These are phyloP conservation scores for Thalassiosira livingstoniorum DNA, from an alignment of 352 stramenopile species.

Conservation along the genomic window DNA sequence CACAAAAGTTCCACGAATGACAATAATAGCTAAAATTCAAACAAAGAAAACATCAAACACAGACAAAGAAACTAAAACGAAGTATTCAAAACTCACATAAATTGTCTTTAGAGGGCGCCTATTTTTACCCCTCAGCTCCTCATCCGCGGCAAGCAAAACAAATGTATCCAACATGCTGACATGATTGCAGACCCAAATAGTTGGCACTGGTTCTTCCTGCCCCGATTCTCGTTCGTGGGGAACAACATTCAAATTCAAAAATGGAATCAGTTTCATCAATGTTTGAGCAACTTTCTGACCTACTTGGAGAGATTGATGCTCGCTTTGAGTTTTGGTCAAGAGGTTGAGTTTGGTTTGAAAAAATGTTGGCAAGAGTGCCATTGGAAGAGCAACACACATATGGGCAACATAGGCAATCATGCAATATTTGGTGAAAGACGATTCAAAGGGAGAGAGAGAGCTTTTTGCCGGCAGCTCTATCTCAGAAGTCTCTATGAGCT, in stretches of 20 bases:
- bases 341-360: conserved; percentile 21
- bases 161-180: conserved; percentile 52
- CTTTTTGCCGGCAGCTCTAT: background rate
- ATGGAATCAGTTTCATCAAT: conserved; percentile 40
- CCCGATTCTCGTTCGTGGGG: background rate
- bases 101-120: conserved; percentile 36
- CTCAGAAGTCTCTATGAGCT: background rate
- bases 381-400: conserved; percentile 37
- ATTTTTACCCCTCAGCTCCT: conserved; percentile 37
- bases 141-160: conserved; percentile 37
- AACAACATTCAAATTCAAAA: conserved; percentile 31
- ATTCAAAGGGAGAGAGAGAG: conserved; percentile 15
- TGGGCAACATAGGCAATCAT: conserved; percentile 48
- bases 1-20: too few species aligned
- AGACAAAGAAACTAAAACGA: background rate
- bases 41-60: background rate
- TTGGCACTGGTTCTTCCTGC: conserved; percentile 12
- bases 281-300: conserved; percentile 22
- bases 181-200: conserved; percentile 46
- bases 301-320: conserved; percentile 36
- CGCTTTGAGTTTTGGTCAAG: conserved; percentile 19
- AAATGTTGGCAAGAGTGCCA: conserved; percentile 31
- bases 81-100: conserved; percentile 18
- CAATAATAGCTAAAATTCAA: too few species aligned
- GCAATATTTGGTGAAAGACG: conserved; percentile 25